Evolutionary conservation across 2,329 filamentous ascomycete species (phyloP), one percentile per base, ranked within the genome.

Genomic region (Trichoderma sp.): DNA sequence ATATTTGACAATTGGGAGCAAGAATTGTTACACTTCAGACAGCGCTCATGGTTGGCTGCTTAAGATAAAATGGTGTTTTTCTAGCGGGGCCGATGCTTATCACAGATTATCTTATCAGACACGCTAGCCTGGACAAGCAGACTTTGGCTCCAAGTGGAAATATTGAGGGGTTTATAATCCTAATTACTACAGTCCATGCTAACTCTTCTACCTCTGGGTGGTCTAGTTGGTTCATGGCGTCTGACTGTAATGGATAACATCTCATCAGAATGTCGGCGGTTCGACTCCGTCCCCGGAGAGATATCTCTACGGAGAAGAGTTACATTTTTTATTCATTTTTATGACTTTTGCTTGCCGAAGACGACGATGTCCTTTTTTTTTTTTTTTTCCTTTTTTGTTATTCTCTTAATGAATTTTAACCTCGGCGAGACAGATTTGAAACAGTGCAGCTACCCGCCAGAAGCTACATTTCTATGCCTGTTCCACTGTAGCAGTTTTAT

Each of bases 11-110:
- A 51, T 37, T 32, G 55, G 52, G 26, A 59, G 13, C 46, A 43
- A 14, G 56, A 54, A 21, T 32, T 28, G 49, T 49, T 52, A 30
- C 21, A 28, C 18, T 66, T 58, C 6, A 30, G n/a, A 24, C 59
- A 4, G 58, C 26, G 26, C 43, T 32, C 8, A 21, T 59, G 28
- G 58, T 30, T 58, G 67, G 60, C 34, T 65, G 43, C 28, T 21
- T 32, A 8, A 28, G 30, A 67, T 32, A 59, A 52, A 58, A 43
- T 68, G 61, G 68, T 60, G 59, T 16, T 75, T 77, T 78, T 77
- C 75, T 73, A 74, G 76, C 69, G 76, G 76, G 72, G 72, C 74
- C 64, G 21, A 37, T 32, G 61, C 70, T 73, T 76, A 76, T 77
- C 75, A 21, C 46, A 18, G 63, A 69, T 75, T 72, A 74, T 76